Conservation (phyloP, 352 stramenopile genomes). For the Phytophthora melonis region DNA sequence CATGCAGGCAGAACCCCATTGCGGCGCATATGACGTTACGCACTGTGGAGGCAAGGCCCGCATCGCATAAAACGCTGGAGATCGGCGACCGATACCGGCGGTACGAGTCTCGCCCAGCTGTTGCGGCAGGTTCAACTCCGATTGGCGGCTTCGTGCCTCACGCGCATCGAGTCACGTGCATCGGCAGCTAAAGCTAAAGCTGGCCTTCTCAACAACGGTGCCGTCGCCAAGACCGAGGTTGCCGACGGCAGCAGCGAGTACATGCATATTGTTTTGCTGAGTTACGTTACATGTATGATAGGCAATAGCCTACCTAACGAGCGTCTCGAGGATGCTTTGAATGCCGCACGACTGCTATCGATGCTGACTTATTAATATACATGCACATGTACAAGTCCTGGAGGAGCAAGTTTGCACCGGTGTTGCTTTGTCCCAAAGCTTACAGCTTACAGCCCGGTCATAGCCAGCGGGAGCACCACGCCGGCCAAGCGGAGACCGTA, state of each 20-base stretch:
- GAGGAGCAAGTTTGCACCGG: not conserved
- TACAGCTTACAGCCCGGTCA: not conserved
- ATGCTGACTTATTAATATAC: too few species aligned
- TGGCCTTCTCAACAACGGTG: too few species aligned
- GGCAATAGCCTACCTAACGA: too few species aligned
- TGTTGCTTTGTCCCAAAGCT: not conserved
- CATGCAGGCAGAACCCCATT: conserved; percentile 1
- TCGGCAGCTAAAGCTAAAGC: too few species aligned
- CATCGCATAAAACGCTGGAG: conserved; percentile 21
- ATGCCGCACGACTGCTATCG: too few species aligned
- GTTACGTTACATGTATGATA: too few species aligned
- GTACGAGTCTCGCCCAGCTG: conserved; percentile 24
- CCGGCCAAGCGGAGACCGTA: not conserved
- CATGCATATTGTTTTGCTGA: too few species aligned
- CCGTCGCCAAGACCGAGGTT: too few species aligned
- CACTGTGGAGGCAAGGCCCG: conserved; percentile 18
- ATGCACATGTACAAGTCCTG: not conserved
- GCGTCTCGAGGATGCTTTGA: too few species aligned
- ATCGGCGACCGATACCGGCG: conserved; percentile 12
- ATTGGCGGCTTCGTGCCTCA: conserved; percentile 20
- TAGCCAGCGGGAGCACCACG: not conserved
- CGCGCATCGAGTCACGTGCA: conserved; percentile 2
- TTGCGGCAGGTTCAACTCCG: conserved; percentile 17
- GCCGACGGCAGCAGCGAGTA: not conserved
- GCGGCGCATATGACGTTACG: conserved; percentile 30